These are phyloP conservation scores for Rubus idaeus DNA, from an alignment of 306 rosid genomes.

Conservation along the genomic window DNA sequence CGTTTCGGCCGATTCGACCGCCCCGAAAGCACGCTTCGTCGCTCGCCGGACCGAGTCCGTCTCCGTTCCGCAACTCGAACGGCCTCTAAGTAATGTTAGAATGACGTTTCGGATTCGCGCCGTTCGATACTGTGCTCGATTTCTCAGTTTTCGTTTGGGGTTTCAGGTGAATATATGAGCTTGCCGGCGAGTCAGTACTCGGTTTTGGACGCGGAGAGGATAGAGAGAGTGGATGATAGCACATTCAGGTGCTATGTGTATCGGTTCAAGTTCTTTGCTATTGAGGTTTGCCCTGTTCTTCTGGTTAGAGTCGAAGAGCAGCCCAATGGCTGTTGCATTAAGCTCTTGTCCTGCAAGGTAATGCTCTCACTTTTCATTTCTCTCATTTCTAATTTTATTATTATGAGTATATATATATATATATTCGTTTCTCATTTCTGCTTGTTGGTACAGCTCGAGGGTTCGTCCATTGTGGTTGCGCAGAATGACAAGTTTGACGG, in stretches of 20 bases:
- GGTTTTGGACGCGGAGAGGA: conserved; percentile 95
- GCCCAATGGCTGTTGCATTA: conserved; percentile 82
- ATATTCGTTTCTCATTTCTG: conserved; percentile 22
- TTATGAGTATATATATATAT: neutral
- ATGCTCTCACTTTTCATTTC: neutral
- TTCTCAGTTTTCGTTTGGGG: neutral
- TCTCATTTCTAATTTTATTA: neutral
- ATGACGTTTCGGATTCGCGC: neutral
- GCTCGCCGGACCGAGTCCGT: conserved; percentile 74
- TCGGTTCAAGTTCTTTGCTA: conserved; percentile 68
- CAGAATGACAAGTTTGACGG: conserved; percentile 95
- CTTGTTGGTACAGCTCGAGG: conserved; percentile 66
- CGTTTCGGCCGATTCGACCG: conserved; percentile 46
- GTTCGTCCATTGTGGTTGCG: conserved; percentile 76
- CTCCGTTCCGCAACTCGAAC: conserved; percentile 65
- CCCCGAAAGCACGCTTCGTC: conserved; percentile 65
- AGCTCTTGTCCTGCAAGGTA: conserved; percentile 95
- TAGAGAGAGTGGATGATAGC: conserved; percentile 78
- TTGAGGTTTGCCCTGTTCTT: conserved; percentile 92
- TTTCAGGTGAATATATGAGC: conserved; percentile 81
- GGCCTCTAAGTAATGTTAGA: conserved; percentile 81
- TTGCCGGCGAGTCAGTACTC: conserved; percentile 97
- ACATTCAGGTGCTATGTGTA: conserved; percentile 92
- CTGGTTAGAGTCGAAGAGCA: conserved; percentile 79
- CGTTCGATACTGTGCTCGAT: neutral